Percentiles rank a stretch among this genome's conserved stretches.
Conservation (phyloP, 2,329 filamentous ascomycete genomes). For the Rosellinia necatrix region DNA sequence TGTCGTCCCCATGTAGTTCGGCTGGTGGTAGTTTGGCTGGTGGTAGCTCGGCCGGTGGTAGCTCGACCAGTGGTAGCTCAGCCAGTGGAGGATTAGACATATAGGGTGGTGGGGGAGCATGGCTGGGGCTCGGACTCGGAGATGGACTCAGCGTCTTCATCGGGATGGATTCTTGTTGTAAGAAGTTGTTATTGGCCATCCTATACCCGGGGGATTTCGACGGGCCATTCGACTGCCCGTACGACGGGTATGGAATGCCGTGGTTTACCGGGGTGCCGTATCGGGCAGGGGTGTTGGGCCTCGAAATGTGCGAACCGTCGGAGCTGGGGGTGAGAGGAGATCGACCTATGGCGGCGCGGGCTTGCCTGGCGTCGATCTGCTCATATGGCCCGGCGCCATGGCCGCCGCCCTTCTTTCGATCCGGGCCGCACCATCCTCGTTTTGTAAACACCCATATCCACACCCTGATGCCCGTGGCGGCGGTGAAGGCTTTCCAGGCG, state of each 20-base stretch:
- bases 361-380: neutral
- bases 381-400: constrained; percentile 2
- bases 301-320: neutral
- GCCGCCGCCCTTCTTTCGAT: neutral
- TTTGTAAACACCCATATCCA: constrained; percentile 25
- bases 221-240: neutral
- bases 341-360: neutral
- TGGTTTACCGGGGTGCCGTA: neutral
- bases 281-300: neutral
- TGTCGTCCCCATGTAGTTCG: neutral
- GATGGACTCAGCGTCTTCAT: constrained; percentile 2
- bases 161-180: constrained; percentile 11
- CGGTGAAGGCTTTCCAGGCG: constrained; percentile 28
- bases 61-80: neutral
- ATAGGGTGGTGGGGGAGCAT: constrained; percentile 9
- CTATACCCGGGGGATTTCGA: neutral
- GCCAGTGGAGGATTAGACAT: constrained; percentile 4
- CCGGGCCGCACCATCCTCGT: constrained; percentile 6
- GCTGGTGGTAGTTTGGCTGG: constrained; percentile 2
- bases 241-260: neutral
- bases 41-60: neutral
- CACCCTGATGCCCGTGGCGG: constrained; percentile 23
- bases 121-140: neutral
- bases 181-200: neutral
- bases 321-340: neutral